Conservation (phyloP, 2,329 filamentous ascomycete species). For the Ilyonectria robusta region DNA sequence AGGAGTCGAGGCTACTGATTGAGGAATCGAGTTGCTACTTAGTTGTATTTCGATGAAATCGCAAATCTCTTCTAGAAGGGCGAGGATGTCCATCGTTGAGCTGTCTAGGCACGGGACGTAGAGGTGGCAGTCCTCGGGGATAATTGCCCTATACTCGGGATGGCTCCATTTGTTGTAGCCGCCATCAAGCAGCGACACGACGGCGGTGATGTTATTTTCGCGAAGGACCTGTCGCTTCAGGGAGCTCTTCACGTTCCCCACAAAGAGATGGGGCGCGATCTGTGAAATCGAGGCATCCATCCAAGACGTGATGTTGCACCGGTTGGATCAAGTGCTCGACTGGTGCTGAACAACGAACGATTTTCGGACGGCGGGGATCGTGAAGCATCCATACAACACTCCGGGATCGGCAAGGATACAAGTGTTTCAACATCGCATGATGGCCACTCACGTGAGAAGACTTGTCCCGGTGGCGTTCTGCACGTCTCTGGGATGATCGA, state of each 20-base stretch:
- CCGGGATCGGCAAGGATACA: conserved; percentile 1
- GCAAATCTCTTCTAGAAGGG: conserved; percentile 41
- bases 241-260: conserved; percentile 45
- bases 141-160: conserved; percentile 39
- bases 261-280: conserved; percentile 42
- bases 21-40: conserved; percentile 4
- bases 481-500: conserved; percentile 14
- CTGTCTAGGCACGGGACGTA: conserved; percentile 45
- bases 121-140: conserved; percentile 40
- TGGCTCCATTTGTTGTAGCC: conserved; percentile 37
- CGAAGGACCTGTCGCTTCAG: conserved; percentile 39
- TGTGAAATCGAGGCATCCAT: conserved; percentile 41
- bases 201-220: conserved; percentile 42
- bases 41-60: conserved; percentile 45
- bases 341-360: not conserved
- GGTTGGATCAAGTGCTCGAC: not conserved
- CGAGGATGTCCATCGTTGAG: conserved; percentile 44
- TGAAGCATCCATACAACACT: conserved; percentile 2
- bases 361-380: not conserved
- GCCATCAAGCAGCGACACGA: conserved; percentile 43
- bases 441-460: conserved; percentile 13
- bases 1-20: conserved; percentile 10
- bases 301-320: conserved; percentile 20
- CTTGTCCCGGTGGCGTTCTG: conserved; percentile 5
- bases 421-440: conserved; percentile 15